Base-by-base conservation (phyloP, 495 filamentous ascomycete genomes). In the Mycothermus thermophilus region DNA sequence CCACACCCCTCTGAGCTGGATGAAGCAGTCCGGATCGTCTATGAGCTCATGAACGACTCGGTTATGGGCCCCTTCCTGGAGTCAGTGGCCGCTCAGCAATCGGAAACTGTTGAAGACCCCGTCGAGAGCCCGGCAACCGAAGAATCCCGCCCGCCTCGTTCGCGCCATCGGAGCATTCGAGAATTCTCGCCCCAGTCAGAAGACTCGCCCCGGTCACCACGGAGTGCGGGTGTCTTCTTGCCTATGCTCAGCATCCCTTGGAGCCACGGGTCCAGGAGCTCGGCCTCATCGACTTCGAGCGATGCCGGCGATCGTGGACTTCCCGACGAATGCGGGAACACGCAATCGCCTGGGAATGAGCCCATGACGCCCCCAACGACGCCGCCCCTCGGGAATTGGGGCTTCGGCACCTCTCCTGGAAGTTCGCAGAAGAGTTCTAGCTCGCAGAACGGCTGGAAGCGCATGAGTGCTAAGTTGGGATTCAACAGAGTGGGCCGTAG, bases 21-120 rank as follows among this genome's bases (percentile, higher is more conserved):
- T 47, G 66, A 77, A n/a, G 90, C 90, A n/a, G 83, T 90, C 12
- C 70, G 75, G 37, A 88, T 92, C 34, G 80, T 93, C 11, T 84
- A 86, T 52, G 88, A 96, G 38, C 61, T 99, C 40, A 96, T 99
- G 84, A 87, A 95, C 48, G 90, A 95, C 47, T 93, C 84, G 3
- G 84, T 96, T 3, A 64, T 90, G 20, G 77, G 83, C 1, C 80
- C 83, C 0, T 92, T 90, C 52, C 62, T 90, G 13, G 84, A 83
- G 46, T 71, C 67, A 5, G 59, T 69, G 35, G 44, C 60, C 20
- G 43, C 60, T 32, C 44, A 52, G 15, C 41, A 54, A 13, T 51
- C 60, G 20, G 35, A 53, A 12, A 27, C 48, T 19, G 17, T 33
- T 19, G 43, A 52, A 32, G 43, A n/a, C n/a, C n/a, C n/a, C n/a